phyloP scores from a whole-genome alignment of 768 basidiomycete genomes.

The Pleurotus giganteus region DNA sequence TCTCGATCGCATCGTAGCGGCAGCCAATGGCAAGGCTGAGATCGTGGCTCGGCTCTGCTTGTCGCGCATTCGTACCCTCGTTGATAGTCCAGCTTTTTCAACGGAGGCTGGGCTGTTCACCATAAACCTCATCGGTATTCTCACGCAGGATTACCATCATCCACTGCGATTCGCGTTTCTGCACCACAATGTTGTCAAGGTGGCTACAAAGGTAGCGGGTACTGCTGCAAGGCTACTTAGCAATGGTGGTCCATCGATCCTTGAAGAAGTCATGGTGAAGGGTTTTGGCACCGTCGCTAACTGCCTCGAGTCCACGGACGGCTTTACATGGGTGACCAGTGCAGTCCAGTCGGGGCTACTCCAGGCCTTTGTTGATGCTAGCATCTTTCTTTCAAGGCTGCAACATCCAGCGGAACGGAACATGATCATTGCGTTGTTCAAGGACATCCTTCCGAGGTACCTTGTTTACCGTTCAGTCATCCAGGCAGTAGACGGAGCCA shows the following conservation, averaged over 20 bases:
- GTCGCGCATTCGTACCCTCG: constrained; percentile 22
- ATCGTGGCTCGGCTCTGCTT: constrained; percentile 27
- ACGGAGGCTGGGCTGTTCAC: constrained; percentile 20
- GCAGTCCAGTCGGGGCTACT: constrained; percentile 30
- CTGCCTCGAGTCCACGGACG: constrained; percentile 34
- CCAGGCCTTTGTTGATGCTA: constrained; percentile 25
- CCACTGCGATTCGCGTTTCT: constrained; percentile 30
- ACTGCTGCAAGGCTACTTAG: constrained; percentile 21
- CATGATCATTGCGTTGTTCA: constrained; percentile 26
- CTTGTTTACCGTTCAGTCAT: constrained; percentile 37
- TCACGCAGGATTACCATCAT: constrained; percentile 25
- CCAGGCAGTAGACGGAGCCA: constrained; percentile 25
- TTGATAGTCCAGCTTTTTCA: constrained; percentile 18
- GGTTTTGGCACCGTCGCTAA: constrained; percentile 30
- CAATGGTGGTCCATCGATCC: constrained; percentile 13
- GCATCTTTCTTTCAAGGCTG: constrained; percentile 23
- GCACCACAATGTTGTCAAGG: constrained; percentile 25
- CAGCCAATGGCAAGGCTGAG: constrained; percentile 24
- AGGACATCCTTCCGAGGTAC: constrained; percentile 28
- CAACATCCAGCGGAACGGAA: constrained; percentile 24
- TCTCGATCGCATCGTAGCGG: constrained; percentile 27
- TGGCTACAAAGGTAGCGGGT: constrained; percentile 28
- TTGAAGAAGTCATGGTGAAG: constrained; percentile 25
- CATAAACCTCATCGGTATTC: constrained; percentile 29
- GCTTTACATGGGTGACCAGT: constrained; percentile 35